phyloP scores from a whole-genome alignment of 345 rosid species.

The Salix udensis region DNA sequence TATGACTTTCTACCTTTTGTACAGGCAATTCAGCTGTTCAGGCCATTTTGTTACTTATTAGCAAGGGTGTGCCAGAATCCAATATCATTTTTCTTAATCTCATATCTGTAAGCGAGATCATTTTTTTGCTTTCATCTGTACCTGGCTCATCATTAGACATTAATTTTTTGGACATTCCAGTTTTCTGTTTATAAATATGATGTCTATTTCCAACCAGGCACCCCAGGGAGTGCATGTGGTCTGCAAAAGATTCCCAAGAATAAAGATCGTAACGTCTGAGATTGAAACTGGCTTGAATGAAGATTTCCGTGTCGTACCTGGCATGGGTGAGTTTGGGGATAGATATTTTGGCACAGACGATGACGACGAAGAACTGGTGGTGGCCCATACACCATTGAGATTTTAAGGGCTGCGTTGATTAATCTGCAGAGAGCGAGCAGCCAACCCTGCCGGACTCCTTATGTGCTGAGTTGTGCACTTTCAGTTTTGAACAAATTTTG shows the following conservation, averaged over 20 bases:
- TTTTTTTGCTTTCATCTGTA: not conserved
- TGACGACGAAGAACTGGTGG: constrained; percentile 47
- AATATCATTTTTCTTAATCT: constrained; percentile 96
- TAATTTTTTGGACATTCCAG: constrained; percentile 14
- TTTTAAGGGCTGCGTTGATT: constrained; percentile 4
- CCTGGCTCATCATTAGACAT: not conserved
- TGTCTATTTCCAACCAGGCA: constrained; percentile 55
- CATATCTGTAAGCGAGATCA: constrained; percentile 62
- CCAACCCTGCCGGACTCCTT: not conserved
- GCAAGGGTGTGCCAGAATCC: constrained; percentile 88
- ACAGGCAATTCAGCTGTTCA: constrained; percentile 96
- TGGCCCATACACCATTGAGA: constrained; percentile 16
- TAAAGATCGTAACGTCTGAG: constrained; percentile 96
- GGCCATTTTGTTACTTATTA: constrained; percentile 74
- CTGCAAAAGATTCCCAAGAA: constrained; percentile 81
- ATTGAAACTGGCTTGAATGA: constrained; percentile 82
- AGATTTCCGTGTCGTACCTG: constrained; percentile 92
- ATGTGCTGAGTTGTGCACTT: constrained; percentile 5
- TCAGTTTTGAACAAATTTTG: constrained; percentile 44
- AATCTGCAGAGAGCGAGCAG: not conserved
- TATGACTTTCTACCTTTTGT: constrained; percentile 24
- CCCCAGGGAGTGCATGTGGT: constrained; percentile 99
- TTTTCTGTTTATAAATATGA: constrained; percentile 28
- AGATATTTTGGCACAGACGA: constrained; percentile 96
- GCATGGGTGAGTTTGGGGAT: constrained; percentile 98